Base-by-base conservation (phyloP, 352 stramenopile genomes). In the Globisporangium ultimum region DNA sequence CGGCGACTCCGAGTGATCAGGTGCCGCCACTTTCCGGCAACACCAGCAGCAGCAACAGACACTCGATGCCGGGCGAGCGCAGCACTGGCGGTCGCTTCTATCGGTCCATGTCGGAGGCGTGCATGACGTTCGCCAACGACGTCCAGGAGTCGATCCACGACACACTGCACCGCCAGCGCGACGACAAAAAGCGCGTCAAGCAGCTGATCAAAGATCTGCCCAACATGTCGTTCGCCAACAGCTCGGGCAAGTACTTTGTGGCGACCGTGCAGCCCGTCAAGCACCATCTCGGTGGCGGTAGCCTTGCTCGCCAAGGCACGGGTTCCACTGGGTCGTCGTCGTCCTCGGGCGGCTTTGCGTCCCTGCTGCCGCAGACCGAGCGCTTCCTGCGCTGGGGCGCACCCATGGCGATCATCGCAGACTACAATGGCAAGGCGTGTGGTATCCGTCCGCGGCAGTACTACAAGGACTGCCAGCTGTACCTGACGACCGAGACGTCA, bases 381-480 rank as follows among this genome's bases (percentile, higher is more conserved):
- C 61, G 72, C 54, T 87, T 67, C 41, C 46, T 91, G 34, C 81
- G 79, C 1, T 91, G 79, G 77, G 81, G 81, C 13, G 66, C 80
- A 43, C 81, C 81, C 2, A 85, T 89, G 71, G 71, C 71, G 2
- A 57, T 91, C 17, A 58, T 89, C 9, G 70, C 81, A 15, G 71
- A 72, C 22, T 86, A 77, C 60, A 88, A 87, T 38, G 56, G 69
- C 18, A 71, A 71, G 22, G 58, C 74, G 21, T 89, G 79, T 48
- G 82, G 76, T 18, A 84, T 91, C 56, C 69, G 71, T 20, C 76
- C 82, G 21, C 77, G 82, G 11, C 76, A 89, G 63, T 89, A 91
- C 61, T 89, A 91, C 72, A 87, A 87, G 53, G 82, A 89, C 64
- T 80, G 74, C 34, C 74, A 88, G 60, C 56, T 87, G 45, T 91